Evolutionary conservation across 371 early-diverging fungal species (phyloP).

Genomic region (Funneliformis caledonium): DNA sequence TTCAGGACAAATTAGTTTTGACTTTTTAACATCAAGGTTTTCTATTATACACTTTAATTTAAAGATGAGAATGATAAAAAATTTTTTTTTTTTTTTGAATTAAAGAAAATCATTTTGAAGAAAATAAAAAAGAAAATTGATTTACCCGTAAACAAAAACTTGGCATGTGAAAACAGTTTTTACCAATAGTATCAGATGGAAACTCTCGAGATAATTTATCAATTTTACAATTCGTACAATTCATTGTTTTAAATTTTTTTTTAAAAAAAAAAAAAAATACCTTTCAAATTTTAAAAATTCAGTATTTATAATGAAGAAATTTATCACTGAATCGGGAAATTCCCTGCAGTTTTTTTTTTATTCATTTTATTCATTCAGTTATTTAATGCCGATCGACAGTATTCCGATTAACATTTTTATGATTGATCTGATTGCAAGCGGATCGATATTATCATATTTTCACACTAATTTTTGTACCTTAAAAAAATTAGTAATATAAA

Average conservation of each 20-base stretch:
- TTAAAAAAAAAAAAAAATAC: no score
- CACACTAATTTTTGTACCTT: no score
- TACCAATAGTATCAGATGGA: slow-evolving; percentile 13
- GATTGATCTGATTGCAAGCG: no score
- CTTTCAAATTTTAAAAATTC: no score
- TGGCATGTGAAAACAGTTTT: slow-evolving; percentile 31
- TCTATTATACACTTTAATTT: neutral
- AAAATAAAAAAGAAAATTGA: neutral
- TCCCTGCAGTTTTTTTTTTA: no score
- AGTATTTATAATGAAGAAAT: no score
- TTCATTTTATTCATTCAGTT: no score
- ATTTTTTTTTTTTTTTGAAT: neutral
- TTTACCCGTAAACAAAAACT: slow-evolving; percentile 34
- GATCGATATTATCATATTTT: no score
- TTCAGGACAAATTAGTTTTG: slow-evolving; percentile 13
- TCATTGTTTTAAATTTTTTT: neutral
- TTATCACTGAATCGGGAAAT: no score
- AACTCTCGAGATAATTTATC: slow-evolving; percentile 39
- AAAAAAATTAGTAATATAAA: no score
- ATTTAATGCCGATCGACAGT: no score
- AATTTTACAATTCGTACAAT: slow-evolving; percentile 24
- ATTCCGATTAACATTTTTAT: no score
- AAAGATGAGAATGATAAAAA: neutral
- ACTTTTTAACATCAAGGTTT: neutral
- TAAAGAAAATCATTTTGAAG: neutral